phyloP scores from a whole-genome alignment of 306 rosid genomes.

The Inga leiocalycina region DNA sequence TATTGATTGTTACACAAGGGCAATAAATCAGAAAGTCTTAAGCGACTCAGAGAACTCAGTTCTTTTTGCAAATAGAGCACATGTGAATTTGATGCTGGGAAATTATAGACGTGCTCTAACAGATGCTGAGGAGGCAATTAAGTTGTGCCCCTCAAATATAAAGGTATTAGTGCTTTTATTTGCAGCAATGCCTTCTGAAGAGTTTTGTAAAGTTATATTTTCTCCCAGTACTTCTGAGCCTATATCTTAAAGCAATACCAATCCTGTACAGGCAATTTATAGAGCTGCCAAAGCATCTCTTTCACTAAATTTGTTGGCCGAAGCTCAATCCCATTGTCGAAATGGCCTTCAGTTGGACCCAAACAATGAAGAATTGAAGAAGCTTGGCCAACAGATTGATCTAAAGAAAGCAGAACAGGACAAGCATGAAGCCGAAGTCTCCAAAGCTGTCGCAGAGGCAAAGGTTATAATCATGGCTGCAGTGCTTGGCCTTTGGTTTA shows the following conservation, averaged over 20 bases:
- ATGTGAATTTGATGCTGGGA: slow-evolving; percentile 80
- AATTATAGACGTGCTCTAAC: slow-evolving; percentile 81
- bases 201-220: not conserved
- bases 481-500: slow-evolving; percentile 24
- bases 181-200: not conserved
- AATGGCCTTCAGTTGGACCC: slow-evolving; percentile 74
- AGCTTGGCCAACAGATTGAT: slow-evolving; percentile 63
- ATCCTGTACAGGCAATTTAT: slow-evolving; percentile 66
- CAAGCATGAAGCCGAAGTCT: slow-evolving; percentile 71
- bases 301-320: slow-evolving; percentile 67
- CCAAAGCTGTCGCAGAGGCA: slow-evolving; percentile 65
- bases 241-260: slow-evolving; percentile 23
- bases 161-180: slow-evolving; percentile 57
- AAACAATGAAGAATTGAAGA: slow-evolving; percentile 70
- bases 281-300: slow-evolving; percentile 84
- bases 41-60: slow-evolving; percentile 62
- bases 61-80: slow-evolving; percentile 79
- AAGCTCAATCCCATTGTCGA: slow-evolving; percentile 64
- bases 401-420: slow-evolving; percentile 57
- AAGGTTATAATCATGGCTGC: slow-evolving; percentile 52
- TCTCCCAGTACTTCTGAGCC: slow-evolving; percentile 26
- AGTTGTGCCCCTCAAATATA: slow-evolving; percentile 63
- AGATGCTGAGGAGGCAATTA: slow-evolving; percentile 79
- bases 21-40: slow-evolving; percentile 73
- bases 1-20: slow-evolving; percentile 83